Conservation (phyloP, 768 basidiomycete genomes). For the Phylloporus sp. region DNA sequence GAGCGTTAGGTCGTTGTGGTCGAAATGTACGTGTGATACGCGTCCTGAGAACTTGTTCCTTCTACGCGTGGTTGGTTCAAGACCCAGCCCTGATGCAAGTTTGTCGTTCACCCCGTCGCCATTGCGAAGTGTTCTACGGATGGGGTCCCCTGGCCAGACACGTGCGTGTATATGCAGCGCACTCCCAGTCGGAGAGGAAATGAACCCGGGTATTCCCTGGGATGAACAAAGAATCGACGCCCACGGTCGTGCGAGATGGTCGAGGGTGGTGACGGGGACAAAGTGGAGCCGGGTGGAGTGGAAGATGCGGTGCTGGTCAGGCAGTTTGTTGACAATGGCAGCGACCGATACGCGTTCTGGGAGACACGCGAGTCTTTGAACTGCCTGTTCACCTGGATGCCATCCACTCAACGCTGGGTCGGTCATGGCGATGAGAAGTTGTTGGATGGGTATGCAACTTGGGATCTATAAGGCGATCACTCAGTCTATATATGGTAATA, state of each 20-base stretch:
- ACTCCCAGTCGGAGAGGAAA: conserved; percentile 22
- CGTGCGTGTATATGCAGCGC: conserved; percentile 20
- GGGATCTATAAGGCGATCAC: too few species aligned
- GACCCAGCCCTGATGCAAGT: conserved; percentile 55
- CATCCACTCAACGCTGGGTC: conserved; percentile 35
- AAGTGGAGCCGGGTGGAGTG: conserved; percentile 29
- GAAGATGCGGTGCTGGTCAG: conserved; percentile 32
- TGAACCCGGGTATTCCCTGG: conserved; percentile 26
- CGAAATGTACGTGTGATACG: conserved; percentile 32
- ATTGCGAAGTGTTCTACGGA: conserved; percentile 33
- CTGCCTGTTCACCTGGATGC: conserved; percentile 36
- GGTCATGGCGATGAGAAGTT: conserved; percentile 9
- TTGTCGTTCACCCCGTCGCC: background rate
- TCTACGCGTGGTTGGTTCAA: conserved; percentile 53
- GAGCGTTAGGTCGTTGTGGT: conserved; percentile 32
- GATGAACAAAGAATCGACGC: conserved; percentile 30
- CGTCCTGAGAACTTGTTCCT: conserved; percentile 62
- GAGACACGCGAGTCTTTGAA: conserved; percentile 25
- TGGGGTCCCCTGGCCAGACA: conserved; percentile 50
- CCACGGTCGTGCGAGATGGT: conserved; percentile 31
- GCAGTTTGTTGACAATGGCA: conserved; percentile 22
- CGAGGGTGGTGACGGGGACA: conserved; percentile 31
- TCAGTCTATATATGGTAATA: too few species aligned
- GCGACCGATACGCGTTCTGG: conserved; percentile 22
- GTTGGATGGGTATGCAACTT: too few species aligned